phyloP scores from a whole-genome alignment of 108 stramenopile species.

The Pseudonitzschia pungens region DNA sequence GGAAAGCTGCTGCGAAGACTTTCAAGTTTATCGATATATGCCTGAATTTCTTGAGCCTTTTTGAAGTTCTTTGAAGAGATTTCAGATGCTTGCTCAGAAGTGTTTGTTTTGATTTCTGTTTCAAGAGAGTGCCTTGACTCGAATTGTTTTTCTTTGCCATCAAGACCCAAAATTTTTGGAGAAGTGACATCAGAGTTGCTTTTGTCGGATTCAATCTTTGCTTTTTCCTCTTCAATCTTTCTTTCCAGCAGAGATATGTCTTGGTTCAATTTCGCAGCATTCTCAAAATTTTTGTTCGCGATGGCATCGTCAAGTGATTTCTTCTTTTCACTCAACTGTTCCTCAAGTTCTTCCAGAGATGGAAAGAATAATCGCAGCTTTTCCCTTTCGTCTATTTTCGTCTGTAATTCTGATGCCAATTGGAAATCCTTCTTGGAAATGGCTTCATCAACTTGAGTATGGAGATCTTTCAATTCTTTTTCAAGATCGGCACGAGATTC shows the following conservation, averaged over 20 bases:
- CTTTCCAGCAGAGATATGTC: slow-evolving; percentile 58
- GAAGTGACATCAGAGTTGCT: not conserved
- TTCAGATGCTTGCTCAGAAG: slow-evolving; percentile 36
- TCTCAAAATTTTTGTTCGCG: slow-evolving; percentile 57
- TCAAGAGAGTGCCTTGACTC: slow-evolving; percentile 63
- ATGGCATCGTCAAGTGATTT: slow-evolving; percentile 58
- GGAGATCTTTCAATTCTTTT: slow-evolving; percentile 45
- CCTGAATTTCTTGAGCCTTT: slow-evolving; percentile 60
- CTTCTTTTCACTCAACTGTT: slow-evolving; percentile 37
- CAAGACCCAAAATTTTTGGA: slow-evolving; percentile 17
- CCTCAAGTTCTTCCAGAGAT: slow-evolving; percentile 67
- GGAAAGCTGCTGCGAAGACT: slow-evolving; percentile 52
- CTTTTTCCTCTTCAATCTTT: slow-evolving; percentile 52
- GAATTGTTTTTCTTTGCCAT: slow-evolving; percentile 52
- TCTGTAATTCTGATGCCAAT: slow-evolving; percentile 55
- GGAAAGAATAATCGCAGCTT: slow-evolving; percentile 62
- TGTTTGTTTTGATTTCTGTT: slow-evolving; percentile 42
- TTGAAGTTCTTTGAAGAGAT: slow-evolving; percentile 67
- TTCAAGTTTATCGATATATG: slow-evolving; percentile 56
- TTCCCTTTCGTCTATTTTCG: slow-evolving; percentile 60
- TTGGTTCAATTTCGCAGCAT: slow-evolving; percentile 57
- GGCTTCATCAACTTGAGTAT: slow-evolving; percentile 51
- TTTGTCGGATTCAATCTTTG: slow-evolving; percentile 18
- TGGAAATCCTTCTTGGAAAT: slow-evolving; percentile 63
- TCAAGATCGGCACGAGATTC: slow-evolving; percentile 73